Base-by-base conservation (phyloP, 2,329 filamentous ascomycete species). In the Botryotinia narcissicola region DNA sequence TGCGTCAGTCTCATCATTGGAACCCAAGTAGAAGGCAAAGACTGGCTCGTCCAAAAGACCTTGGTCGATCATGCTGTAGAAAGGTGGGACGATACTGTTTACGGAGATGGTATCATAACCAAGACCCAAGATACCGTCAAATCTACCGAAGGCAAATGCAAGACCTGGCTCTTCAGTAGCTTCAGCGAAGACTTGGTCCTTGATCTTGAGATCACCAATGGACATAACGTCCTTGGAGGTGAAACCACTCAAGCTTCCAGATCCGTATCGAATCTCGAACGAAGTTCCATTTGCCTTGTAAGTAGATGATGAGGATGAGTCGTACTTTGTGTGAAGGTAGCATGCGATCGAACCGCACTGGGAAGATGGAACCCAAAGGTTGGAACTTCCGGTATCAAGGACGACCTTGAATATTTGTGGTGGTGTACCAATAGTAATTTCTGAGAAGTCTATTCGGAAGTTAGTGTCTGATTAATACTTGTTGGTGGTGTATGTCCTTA, bases 351-450 rank as follows among this genome's bases (percentile, higher is more conserved):
- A 98, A 82, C 89, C 91, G 84, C 97, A 99, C 81, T 94, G 88
- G 73, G 89, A 87, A 37, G 95, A 97, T 57, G 97, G 97, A 75
- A 99, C 95, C 97, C 97, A 99, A 76, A 99, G 89, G 87, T 99
- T 99, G 83, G 96, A 98, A 88, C 94, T 98, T 80, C 96, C 96
- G 42, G 96, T 99, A 84, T 99, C 96, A 77, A 99, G 92, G 77
- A 99, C 92, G 78, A 99, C 97, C 89, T 99, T 99, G 91, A 99
- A 99, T 79, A 86, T 88, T 86, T 99, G 96, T 48, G 96, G 91
- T 77, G 96, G 96, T 67, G 91, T 95, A 77, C 96, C 96, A 83
- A 99, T 90, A 79, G 90, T 89, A 83, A 99, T 98, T 84, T 98
- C 94, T 78, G 95, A 97, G 90, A 97, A 99, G 88, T 99, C 95